Percentiles rank a stretch among this genome's conserved stretches.
Evolutionary conservation across 108 stramenopile species (phyloP).

Genomic region (Nitzschia sp.): DNA sequence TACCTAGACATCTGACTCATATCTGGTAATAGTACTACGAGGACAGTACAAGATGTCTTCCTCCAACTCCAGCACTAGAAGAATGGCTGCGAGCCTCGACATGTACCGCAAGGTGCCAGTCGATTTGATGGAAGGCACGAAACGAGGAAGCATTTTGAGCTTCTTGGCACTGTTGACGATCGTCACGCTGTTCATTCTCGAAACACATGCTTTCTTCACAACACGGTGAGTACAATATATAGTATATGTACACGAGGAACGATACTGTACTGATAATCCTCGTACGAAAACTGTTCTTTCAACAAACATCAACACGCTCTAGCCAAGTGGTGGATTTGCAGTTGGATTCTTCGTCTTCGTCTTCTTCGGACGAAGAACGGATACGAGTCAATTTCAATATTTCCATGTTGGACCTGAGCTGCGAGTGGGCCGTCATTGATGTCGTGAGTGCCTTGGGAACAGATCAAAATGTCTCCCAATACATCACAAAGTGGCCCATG

Average conservation of each 20-base stretch:
- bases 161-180: slow-evolving; percentile 61
- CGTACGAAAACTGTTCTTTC: background rate
- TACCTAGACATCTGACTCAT: no score
- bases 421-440: slow-evolving; percentile 88
- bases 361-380: slow-evolving; percentile 42
- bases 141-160: slow-evolving; percentile 63
- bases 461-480: slow-evolving; percentile 91
- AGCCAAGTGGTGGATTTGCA: slow-evolving; percentile 61
- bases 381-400: slow-evolving; percentile 92
- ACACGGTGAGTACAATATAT: slow-evolving; percentile 9
- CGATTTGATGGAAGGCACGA: slow-evolving; percentile 82
- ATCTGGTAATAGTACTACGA: no score
- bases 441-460: slow-evolving; percentile 79
- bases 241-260: background rate
- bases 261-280: background rate
- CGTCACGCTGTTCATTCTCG: slow-evolving; percentile 79
- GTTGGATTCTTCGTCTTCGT: slow-evolving; percentile 48
- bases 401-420: slow-evolving; percentile 89
- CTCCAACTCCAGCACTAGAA: no score
- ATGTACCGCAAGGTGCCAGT: slow-evolving; percentile 86
- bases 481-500: slow-evolving; percentile 89
- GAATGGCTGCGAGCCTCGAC: slow-evolving; percentile 50
- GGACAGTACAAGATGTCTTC: no score
- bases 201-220: slow-evolving; percentile 84
- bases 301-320: background rate